phyloP scores from a whole-genome alignment of 352 stramenopile genomes.

The Globisporangium spinosum region DNA sequence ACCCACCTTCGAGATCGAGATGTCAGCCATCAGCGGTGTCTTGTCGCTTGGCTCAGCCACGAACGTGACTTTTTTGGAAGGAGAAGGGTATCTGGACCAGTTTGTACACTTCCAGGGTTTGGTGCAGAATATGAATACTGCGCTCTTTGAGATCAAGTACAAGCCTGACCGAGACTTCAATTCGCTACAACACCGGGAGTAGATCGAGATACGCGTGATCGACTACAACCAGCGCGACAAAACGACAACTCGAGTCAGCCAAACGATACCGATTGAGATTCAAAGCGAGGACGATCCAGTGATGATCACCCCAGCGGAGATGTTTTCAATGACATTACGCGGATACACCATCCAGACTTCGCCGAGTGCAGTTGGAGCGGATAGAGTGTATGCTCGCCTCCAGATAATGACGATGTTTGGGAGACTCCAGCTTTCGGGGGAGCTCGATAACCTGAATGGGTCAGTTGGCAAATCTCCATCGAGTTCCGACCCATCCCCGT shows the following conservation, averaged over 20 bases:
- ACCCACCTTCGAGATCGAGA: slow-evolving; percentile 52
- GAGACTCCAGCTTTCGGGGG: slow-evolving; percentile 33
- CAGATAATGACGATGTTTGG: slow-evolving; percentile 48
- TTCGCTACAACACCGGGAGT: slow-evolving; percentile 52
- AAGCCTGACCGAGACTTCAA: slow-evolving; percentile 72
- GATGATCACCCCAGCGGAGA: slow-evolving; percentile 29
- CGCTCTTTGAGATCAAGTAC: slow-evolving; percentile 76
- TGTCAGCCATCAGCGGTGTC: slow-evolving; percentile 52
- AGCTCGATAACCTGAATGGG: slow-evolving; percentile 13
- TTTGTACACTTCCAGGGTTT: slow-evolving; percentile 52
- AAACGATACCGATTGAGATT: slow-evolving; percentile 41
- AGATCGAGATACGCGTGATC: slow-evolving; percentile 46
- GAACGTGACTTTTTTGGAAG: slow-evolving; percentile 42
- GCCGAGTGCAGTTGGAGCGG: slow-evolving; percentile 15
- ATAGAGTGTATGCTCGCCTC: slow-evolving; percentile 38
- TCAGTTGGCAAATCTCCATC: slow-evolving; percentile 25
- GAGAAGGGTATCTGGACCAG: slow-evolving; percentile 44
- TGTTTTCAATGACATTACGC: slow-evolving; percentile 31
- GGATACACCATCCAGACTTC: slow-evolving; percentile 43
- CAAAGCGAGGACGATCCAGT: slow-evolving; percentile 44
- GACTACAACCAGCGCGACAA: slow-evolving; percentile 58
- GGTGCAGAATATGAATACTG: slow-evolving; percentile 53
- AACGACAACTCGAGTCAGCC: slow-evolving; percentile 39
- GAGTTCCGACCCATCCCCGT: slow-evolving; percentile 25
- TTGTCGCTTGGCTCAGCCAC: slow-evolving; percentile 33